Evolutionary conservation across 208 protist species (phyloP).

Genomic region (Trypanosoma grayi): DNA sequence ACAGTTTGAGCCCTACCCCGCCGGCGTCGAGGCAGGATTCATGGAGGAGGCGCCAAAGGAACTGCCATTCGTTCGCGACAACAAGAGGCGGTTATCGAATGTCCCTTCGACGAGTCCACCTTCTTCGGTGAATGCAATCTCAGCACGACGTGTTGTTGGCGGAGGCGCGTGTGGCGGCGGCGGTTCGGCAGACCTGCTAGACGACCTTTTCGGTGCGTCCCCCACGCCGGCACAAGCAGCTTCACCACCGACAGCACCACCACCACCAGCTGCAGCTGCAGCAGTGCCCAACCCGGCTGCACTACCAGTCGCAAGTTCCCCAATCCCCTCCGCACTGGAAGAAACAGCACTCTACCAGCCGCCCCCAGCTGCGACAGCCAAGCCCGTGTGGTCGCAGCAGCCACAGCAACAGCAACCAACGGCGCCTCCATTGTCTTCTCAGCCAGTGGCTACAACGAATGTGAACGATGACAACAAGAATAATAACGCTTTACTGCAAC

Average conservation of each 20-base stretch:
- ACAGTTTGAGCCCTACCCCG: conserved; percentile 82
- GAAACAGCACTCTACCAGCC: conserved; percentile 19
- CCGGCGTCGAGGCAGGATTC: conserved; percentile 66
- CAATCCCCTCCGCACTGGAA: not conserved
- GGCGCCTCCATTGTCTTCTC: not conserved
- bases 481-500: not conserved
- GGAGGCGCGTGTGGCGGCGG: not conserved
- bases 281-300: conserved; percentile 4
- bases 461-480: not conserved
- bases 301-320: not conserved
- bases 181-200: conserved; percentile 44
- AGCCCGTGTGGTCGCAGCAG: conserved; percentile 39
- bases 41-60: conserved; percentile 73
- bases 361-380: conserved; percentile 32
- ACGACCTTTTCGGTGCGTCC: conserved; percentile 76
- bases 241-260: not conserved
- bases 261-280: conserved; percentile 11
- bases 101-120: conserved; percentile 4
- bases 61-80: conserved; percentile 73
- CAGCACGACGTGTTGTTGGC: not conserved
- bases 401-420: conserved; percentile 16
- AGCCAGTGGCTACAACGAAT: not conserved
- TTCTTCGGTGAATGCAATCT: not conserved
- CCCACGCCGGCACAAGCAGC: conserved; percentile 11
- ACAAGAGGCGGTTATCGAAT: conserved; percentile 52